Percentiles rank a stretch among this genome's conserved stretches.
phyloP scores from a whole-genome alignment of 2,329 filamentous ascomycete genomes.

The Colletotrichum tropicicola region DNA sequence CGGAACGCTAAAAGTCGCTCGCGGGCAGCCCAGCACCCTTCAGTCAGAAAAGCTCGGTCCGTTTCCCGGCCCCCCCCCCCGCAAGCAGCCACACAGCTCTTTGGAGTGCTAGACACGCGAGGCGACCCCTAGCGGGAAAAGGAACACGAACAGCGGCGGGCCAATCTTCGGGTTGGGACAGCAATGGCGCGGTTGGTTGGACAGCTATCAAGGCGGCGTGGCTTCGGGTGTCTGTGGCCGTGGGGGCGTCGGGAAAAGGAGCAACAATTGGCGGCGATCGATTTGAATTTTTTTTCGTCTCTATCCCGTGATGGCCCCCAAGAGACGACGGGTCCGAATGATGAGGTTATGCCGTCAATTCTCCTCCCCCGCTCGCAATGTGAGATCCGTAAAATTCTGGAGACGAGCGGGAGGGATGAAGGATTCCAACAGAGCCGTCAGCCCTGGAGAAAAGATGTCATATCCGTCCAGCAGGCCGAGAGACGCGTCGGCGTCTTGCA shows the following conservation, averaged over 20 bases:
- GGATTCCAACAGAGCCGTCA: slow-evolving; percentile 7
- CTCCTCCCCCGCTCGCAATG: not conserved
- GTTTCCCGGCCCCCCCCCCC: slow-evolving; percentile 10
- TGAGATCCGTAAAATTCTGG: not conserved
- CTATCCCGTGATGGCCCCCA: too few relatives aligned
- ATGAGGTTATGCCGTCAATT: not conserved
- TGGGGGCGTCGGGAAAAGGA: slow-evolving; percentile 10
- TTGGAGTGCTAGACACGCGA: not conserved
- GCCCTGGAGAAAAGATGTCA: slow-evolving; percentile 16
- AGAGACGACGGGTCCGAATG: too few relatives aligned
- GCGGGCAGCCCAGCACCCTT: not conserved
- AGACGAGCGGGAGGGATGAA: slow-evolving; percentile 9
- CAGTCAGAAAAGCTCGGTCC: slow-evolving; percentile 21
- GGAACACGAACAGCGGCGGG: slow-evolving; percentile 5
- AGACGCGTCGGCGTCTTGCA: slow-evolving; percentile 13
- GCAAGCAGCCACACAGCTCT: too few relatives aligned
- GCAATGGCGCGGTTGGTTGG: not conserved
- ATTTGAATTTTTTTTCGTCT: too few relatives aligned
- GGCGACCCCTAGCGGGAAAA: slow-evolving; percentile 3
- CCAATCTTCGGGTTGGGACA: slow-evolving; percentile 14
- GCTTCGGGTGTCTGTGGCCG: slow-evolving; percentile 12
- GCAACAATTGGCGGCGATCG: too few relatives aligned
- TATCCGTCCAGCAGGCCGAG: not conserved
- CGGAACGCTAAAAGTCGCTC: slow-evolving; percentile 6
- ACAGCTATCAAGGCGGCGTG: slow-evolving; percentile 16